Percentiles rank a stretch among this genome's conserved stretches.
phyloP scores from a whole-genome alignment of 2,329 filamentous ascomycete genomes.

The Fusarium phyllophilum region DNA sequence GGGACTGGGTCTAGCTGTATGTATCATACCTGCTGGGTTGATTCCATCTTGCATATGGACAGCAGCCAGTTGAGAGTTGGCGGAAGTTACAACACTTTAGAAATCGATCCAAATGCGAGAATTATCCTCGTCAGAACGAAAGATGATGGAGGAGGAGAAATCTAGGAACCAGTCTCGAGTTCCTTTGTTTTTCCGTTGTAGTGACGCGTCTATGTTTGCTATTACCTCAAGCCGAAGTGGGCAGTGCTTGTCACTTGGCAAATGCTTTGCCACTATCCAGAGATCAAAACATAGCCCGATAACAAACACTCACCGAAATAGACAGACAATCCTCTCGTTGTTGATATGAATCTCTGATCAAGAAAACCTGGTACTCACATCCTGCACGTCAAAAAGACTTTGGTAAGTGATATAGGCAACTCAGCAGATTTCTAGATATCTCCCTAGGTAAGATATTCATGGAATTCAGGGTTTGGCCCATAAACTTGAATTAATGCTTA shows the following conservation, averaged over 20 bases:
- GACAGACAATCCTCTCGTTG: too few relatives aligned
- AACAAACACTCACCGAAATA: not conserved
- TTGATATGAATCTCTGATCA: not conserved
- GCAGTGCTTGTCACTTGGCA: not conserved
- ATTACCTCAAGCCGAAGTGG: not conserved
- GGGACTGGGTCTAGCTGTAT: not conserved
- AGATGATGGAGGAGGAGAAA: not conserved
- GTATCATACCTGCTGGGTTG: not conserved
- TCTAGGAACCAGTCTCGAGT: not conserved
- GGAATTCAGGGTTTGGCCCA: not conserved
- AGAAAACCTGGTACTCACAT: not conserved
- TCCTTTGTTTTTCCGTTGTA: not conserved
- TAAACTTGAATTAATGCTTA: not conserved
- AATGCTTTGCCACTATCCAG: not conserved
- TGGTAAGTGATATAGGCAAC: not conserved
- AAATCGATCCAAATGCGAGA: too few relatives aligned
- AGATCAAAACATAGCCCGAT: not conserved
- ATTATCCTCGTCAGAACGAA: not conserved
- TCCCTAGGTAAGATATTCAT: too few relatives aligned
- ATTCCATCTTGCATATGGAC: not conserved
- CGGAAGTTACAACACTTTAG: not conserved
- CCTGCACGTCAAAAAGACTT: not conserved
- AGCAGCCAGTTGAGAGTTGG: not conserved
- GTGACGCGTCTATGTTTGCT: not conserved
- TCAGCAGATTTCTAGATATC: not conserved